Evolutionary conservation across 352 stramenopile genomes (phyloP), one percentile per base, ranked within the genome.

Genomic region (Globisporangium recalcitrans): DNA sequence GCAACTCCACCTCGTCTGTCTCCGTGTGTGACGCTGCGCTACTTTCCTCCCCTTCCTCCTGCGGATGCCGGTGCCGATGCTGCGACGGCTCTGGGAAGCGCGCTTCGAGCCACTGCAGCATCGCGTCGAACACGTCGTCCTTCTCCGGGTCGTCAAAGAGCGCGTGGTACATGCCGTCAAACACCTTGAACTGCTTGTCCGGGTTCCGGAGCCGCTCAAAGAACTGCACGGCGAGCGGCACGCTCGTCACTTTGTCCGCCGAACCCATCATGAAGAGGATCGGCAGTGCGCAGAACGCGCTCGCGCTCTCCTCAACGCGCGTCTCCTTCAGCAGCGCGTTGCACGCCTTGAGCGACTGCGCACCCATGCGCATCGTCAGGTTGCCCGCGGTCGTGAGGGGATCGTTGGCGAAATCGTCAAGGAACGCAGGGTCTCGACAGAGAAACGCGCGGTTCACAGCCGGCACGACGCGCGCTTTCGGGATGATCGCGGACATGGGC

Each of bases 131-230:
- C 19, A 87, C 77, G 0, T 70, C 52, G 24, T 84, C 70, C 10
- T 73, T 71, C 60, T 89, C 76, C 1, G 72, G 74, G 58, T 91
- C 81, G 34, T 89, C 74, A 54, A 78, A 88, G 9, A 88, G 65
- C 29, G 71, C 70, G 26, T 91, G 80, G 53, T 68, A 88, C 13
- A 78, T 60, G 4, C 76, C 79, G 2, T 74, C 64, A 24, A 91
- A 78, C 5, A 77, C 47, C 58, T 75, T 77, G 48, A 88, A 72
- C 27, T 77, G 64, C 63, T 91, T 91, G 71, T 89, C 78, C 7
- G 46, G 58, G 42, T 57, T 76, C 1, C 58, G 57, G 19, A 78
- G 19, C 1, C 69, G 69, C 7, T 53, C 60, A 52, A 76, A 73
- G 47, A 88, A 89, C 32, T 70, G 47, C 29, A 74, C 11, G 1